These are phyloP conservation scores for Citeromyces siamensis DNA, from an alignment of 1,139 yeast genomes.

Conservation along the genomic window DNA sequence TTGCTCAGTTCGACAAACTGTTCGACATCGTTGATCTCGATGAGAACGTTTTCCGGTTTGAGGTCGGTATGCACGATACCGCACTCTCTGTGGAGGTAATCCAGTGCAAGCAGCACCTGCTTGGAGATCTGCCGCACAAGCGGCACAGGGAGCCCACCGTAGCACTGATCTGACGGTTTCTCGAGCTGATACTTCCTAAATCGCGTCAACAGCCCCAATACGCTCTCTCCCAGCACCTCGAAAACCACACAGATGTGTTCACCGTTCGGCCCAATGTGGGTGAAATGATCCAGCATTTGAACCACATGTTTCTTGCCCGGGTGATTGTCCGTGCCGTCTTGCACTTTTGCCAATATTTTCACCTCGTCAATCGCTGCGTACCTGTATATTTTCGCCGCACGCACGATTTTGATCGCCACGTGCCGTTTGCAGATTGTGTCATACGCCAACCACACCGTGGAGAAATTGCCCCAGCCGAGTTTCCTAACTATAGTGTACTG, in stretches of 20 bases:
- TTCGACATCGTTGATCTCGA: slow-evolving; percentile 72
- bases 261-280: slow-evolving; percentile 65
- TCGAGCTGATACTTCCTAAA: slow-evolving; percentile 35
- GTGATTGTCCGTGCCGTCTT: slow-evolving; percentile 25
- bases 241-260: slow-evolving; percentile 75
- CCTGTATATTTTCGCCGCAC: slow-evolving; percentile 58
- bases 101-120: slow-evolving; percentile 65
- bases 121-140: slow-evolving; percentile 74
- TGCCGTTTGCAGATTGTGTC: slow-evolving; percentile 35
- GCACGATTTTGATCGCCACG: slow-evolving; percentile 69
- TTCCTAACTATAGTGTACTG: slow-evolving; percentile 53
- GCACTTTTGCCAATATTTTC: slow-evolving; percentile 36
- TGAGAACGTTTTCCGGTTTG: slow-evolving; percentile 81
- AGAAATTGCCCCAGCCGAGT: slow-evolving; percentile 76
- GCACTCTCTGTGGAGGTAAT: slow-evolving; percentile 71
- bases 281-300: slow-evolving; percentile 51
- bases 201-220: slow-evolving; percentile 85
- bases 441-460: slow-evolving; percentile 69
- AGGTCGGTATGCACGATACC: slow-evolving; percentile 90
- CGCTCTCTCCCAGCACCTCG: slow-evolving; percentile 92
- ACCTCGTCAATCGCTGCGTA: slow-evolving; percentile 76
- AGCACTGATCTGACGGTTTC: neutral
- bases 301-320: slow-evolving; percentile 58
- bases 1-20: slow-evolving; percentile 47
- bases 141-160: slow-evolving; percentile 60